Evolutionary conservation across 768 basidiomycete species (phyloP).

Genomic region (Tricholoma terreum): DNA sequence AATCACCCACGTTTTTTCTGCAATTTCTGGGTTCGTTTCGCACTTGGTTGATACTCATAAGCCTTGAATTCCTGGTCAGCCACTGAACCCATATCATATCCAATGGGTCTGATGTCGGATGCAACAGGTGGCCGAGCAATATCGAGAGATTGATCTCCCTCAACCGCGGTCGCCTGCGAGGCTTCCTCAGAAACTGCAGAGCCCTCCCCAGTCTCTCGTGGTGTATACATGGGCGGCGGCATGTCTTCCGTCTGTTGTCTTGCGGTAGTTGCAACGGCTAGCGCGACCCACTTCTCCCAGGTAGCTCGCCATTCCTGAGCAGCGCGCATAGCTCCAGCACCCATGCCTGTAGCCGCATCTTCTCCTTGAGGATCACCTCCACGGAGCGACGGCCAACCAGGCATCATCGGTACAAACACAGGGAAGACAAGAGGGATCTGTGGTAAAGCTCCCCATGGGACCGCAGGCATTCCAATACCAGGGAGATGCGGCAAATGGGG

Average conservation of each 20-base stretch:
- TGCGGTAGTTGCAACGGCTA: constrained; percentile 49
- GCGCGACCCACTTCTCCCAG: constrained; percentile 75
- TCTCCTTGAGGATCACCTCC: constrained; percentile 41
- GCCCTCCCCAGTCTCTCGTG: constrained; percentile 39
- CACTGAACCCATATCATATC: constrained; percentile 47
- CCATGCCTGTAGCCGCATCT: constrained; percentile 34
- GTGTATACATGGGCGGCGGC: constrained; percentile 74
- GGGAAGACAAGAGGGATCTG: constrained; percentile 80
- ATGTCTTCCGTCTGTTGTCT: constrained; percentile 44
- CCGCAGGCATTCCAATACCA: constrained; percentile 62
- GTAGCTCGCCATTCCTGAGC: constrained; percentile 64
- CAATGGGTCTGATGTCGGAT: constrained; percentile 37
- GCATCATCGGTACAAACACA: constrained; percentile 64
- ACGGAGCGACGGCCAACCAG: constrained; percentile 63
- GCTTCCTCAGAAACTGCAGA: constrained; percentile 6
- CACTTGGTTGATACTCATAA: constrained; percentile 59
- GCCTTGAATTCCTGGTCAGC: constrained; percentile 69
- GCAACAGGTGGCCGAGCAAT: constrained; percentile 19
- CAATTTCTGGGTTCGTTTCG: constrained; percentile 41
- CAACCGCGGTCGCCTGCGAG: constrained; percentile 8
- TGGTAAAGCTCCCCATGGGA: constrained; percentile 59
- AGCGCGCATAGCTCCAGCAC: constrained; percentile 42
- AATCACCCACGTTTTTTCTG: constrained; percentile 65
- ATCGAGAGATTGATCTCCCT: constrained; percentile 5
- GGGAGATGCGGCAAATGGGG: constrained; percentile 64